Conservation (phyloP, 1,284 basidiomycete genomes). For the Puccinia hordei region DNA sequence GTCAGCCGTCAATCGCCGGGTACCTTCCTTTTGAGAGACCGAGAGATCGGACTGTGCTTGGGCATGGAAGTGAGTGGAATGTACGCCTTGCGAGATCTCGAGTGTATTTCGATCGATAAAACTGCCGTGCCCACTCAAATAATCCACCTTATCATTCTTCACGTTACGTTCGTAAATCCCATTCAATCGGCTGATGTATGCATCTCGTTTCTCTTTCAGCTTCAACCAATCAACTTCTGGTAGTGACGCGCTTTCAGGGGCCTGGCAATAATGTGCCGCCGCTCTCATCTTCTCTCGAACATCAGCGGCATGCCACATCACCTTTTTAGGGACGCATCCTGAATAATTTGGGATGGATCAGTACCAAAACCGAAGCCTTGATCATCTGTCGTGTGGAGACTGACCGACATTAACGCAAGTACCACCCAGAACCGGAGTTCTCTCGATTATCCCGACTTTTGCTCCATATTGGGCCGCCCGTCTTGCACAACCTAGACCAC, state of each 20-base stretch:
- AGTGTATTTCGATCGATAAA: conserved; percentile 57
- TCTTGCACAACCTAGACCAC: conserved; percentile 67
- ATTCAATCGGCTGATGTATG: conserved; percentile 87
- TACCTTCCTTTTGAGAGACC: conserved; percentile 67
- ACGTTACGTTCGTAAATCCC: conserved; percentile 83
- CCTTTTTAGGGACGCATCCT: conserved; percentile 60
- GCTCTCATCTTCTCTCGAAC: conserved; percentile 61
- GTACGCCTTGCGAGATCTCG: conserved; percentile 55
- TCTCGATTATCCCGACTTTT: conserved; percentile 88
- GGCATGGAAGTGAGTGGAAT: conserved; percentile 62
- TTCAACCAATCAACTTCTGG: conserved; percentile 79
- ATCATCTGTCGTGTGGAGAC: conserved; percentile 57
- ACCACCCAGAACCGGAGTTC: conserved; percentile 76
- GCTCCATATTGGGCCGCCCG: conserved; percentile 88
- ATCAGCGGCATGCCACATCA: conserved; percentile 99
- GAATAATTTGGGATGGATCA: conserved; percentile 9
- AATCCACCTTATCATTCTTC: conserved; percentile 83
- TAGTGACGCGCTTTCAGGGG: conserved; percentile 61
- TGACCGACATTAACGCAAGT: conserved; percentile 91
- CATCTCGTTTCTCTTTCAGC: conserved; percentile 92
- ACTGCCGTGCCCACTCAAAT: conserved; percentile 75
- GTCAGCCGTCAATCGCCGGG: conserved; percentile 64
- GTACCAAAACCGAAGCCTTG: not conserved
- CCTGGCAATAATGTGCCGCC: conserved; percentile 55
- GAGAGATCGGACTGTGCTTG: conserved; percentile 69